Evolutionary conservation across 768 basidiomycete genomes (phyloP), one percentile per base, ranked within the genome.

Genomic region (Lepiota venenata): DNA sequence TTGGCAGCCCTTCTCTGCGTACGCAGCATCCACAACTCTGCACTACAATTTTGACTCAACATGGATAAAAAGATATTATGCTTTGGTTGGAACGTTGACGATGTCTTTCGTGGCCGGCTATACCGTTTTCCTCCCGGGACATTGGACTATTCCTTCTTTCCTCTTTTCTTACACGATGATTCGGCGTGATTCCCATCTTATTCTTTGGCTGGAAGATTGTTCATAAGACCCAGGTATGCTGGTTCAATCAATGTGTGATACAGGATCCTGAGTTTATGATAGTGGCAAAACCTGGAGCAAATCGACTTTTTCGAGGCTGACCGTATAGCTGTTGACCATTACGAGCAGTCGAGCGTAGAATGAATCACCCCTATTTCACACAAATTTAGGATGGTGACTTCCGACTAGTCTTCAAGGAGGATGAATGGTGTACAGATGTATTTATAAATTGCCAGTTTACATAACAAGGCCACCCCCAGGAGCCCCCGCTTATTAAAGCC

Each of bases 1-100:
- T 60, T 79, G 74, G 76, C 79, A 81, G 53, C 79, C 79, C 4
- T 80, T 79, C 58, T 76, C 73, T 67, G 78, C 68, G 76, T 74
- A 60, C 43, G 72, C 49, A 20, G n/a, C 3, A 43, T 11, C 32
- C 2, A 18, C 43, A n/a, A 14, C 2, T 40, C 15, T 41, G 14
- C n/a, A n/a, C n/a, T n/a, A n/a, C n/a, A n/a, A 18, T 39, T 54
- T 25, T n/a, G n/a, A n/a, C n/a, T 4, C 22, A 39, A 9, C 18
- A 25, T 37, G 20, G 3, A 45, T 21, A 55, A 38, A 25, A n/a
- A 78, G 78, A 11, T 81, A 77, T 54, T 80, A 79, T 51, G 77
- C 71, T 1, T 63, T 80, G 15, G 45, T 54, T 14, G 78, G 75
- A 14, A 79, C 76, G 16, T 57, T 74, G 16, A 64, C 67, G 0